These are phyloP conservation scores for Esteya vermicola DNA, from an alignment of 2,329 filamentous ascomycete genomes.

Conservation along the genomic window DNA sequence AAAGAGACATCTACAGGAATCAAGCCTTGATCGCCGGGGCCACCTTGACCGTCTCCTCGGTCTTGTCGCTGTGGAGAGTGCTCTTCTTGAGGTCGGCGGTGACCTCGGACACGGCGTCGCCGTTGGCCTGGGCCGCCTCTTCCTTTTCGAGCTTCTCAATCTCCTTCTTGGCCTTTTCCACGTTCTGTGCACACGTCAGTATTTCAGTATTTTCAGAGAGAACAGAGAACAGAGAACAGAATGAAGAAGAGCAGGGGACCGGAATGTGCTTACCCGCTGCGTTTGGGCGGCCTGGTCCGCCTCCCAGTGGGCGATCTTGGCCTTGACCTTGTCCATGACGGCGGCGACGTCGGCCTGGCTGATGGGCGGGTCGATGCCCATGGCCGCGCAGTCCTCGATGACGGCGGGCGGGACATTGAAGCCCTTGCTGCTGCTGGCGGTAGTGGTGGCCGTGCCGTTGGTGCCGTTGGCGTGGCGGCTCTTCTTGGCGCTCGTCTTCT, in stretches of 20 bases:
- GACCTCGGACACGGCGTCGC: conserved; percentile 38
- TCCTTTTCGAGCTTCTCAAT: conserved; percentile 75
- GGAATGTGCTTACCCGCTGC: conserved; percentile 74
- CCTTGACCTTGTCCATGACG: conserved; percentile 77
- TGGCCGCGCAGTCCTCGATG: conserved; percentile 75
- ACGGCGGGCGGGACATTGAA: conserved; percentile 85
- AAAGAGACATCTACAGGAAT: too few relatives aligned
- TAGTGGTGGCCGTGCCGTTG: too few relatives aligned
- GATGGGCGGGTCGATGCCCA: conserved; percentile 81
- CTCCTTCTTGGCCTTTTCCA: conserved; percentile 91
- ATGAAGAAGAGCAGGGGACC: too few relatives aligned
- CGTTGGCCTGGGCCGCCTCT: conserved; percentile 22
- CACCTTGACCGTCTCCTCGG: conserved; percentile 20
- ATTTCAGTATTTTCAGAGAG: background rate
- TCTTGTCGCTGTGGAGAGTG: conserved; percentile 37
- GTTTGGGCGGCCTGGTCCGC: conserved; percentile 80
- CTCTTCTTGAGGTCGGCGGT: conserved; percentile 36
- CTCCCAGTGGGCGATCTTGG: conserved; percentile 87
- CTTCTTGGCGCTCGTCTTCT: conserved; percentile 69
- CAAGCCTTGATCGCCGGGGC: too few relatives aligned
- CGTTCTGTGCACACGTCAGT: conserved; percentile 72
- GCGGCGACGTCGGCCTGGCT: conserved; percentile 67
- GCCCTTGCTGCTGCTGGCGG: conserved; percentile 32
- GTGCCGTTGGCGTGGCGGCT: too few relatives aligned
- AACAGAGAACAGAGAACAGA: background rate